Base-by-base conservation (phyloP, 208 protist genomes). In the Trypanosoma mega region DNA sequence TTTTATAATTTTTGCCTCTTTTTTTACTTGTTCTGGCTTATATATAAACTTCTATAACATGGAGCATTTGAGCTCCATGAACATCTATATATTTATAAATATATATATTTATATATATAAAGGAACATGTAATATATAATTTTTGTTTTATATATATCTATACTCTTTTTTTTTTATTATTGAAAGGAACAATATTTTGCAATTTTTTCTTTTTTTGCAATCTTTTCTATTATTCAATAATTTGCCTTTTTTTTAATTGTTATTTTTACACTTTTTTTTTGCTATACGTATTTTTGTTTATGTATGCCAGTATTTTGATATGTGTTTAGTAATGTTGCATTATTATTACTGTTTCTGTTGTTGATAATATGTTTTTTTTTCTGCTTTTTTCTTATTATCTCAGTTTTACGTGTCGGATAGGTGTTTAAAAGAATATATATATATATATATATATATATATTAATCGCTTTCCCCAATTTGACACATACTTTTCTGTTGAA, bases 211-310 rank as follows among this genome's bases (percentile, higher is more conserved):
- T 18, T 14, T 30, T 66, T 37, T n/a, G 53, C 56, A 57, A 46
- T 27, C 36, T 67, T 45, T 49, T 16, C 39, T 41, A n/a, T 37
- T 58, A 16, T 47, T 58, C 23, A 39, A 11, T 12, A 36, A 26
- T 29, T 39, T 55, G 18, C 11, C 36, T 46, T n/a, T 62, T 34
- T 56, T 60, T 24, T 26, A 34, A 29, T n/a, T 23, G 20, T 7
- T 44, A 49, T 46, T 51, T 52, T 52, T 5, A 16, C 49, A 29
- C 14, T 16, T 53, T 52, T 44, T 21, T 43, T 36, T 52, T 11
- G 51, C n/a, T 39, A 44, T 49, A 37, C 30, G 30, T 50, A 65
- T 41, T 36, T 71, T 24, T 59, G 46, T 53, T 58, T 45, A 45
- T 64, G 47, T 71, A 11, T 57, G 34, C 30, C 12, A 14, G 51